Evolutionary conservation across 177 flowering plant species (phyloP).

Genomic region (Vitis hybrid): DNA sequence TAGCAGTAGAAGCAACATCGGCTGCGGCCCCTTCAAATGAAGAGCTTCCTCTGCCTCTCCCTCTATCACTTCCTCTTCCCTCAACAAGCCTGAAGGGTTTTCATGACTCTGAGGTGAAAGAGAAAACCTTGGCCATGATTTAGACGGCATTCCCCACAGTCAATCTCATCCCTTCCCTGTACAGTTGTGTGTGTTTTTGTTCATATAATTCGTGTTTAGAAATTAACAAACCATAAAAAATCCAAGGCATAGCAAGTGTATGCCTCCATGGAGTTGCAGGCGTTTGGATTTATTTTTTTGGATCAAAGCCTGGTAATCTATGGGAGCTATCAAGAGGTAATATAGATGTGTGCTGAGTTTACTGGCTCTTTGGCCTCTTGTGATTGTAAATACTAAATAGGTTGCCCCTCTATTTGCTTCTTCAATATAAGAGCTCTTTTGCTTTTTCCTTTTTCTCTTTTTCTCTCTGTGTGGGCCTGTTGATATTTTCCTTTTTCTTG

Average conservation of each 20-base stretch:
- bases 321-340: no score
- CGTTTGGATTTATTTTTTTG: slow-evolving; percentile 19
- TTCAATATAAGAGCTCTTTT: background rate
- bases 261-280: slow-evolving; percentile 13
- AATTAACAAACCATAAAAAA: background rate
- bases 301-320: slow-evolving; percentile 9
- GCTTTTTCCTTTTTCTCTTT: background rate
- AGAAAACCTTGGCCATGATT: slow-evolving; percentile 24
- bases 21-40: slow-evolving; percentile 6
- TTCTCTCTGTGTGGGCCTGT: no score
- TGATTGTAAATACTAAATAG: slow-evolving; percentile 8
- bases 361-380: background rate
- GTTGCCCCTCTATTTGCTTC: background rate
- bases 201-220: background rate
- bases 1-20: slow-evolving; percentile 7
- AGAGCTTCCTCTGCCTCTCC: slow-evolving; percentile 4
- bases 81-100: slow-evolving; percentile 3
- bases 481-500: no score
- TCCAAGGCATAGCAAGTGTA: background rate
- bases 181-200: slow-evolving; percentile 13
- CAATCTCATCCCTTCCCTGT: slow-evolving; percentile 6
- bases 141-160: slow-evolving; percentile 2
- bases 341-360: no score
- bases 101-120: slow-evolving; percentile 25
- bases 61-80: slow-evolving; percentile 9